Evolutionary conservation across 2,329 filamentous ascomycete genomes (phyloP).

Genomic region (Penicillium sp.): DNA sequence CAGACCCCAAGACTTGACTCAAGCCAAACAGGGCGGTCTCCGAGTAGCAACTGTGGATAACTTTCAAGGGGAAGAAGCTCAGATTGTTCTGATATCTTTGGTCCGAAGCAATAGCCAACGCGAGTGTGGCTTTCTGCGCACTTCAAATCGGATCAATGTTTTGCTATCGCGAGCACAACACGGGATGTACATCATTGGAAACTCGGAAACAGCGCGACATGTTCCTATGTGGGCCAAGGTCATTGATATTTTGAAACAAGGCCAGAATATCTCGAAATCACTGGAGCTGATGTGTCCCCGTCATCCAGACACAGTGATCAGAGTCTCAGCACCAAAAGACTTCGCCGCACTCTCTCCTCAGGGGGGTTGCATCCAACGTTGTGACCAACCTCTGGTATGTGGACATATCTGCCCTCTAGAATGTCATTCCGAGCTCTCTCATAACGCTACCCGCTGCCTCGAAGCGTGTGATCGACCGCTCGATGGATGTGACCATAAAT

Average conservation of each 20-base stretch:
- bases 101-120: slow-evolving; percentile 66
- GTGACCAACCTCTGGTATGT: slow-evolving; percentile 47
- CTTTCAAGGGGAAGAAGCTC: slow-evolving; percentile 76
- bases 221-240: slow-evolving; percentile 67
- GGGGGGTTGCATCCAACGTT: slow-evolving; percentile 60
- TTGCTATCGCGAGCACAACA: slow-evolving; percentile 66
- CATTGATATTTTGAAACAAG: slow-evolving; percentile 51
- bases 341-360: slow-evolving; percentile 60
- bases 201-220: slow-evolving; percentile 57
- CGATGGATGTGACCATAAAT: slow-evolving; percentile 45
- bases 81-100: slow-evolving; percentile 69
- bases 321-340: slow-evolving; percentile 57
- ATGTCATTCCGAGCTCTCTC: slow-evolving; percentile 49
- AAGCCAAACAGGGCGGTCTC: slow-evolving; percentile 44
- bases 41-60: slow-evolving; percentile 70
- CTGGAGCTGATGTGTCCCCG: slow-evolving; percentile 63
- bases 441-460: slow-evolving; percentile 43
- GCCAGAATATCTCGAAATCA: slow-evolving; percentile 50
- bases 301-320: slow-evolving; percentile 56
- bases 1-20: slow-evolving; percentile 15
- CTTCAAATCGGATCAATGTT: slow-evolving; percentile 69
- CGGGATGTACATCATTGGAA: slow-evolving; percentile 72
- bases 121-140: slow-evolving; percentile 66
- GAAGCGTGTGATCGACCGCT: slow-evolving; percentile 41
- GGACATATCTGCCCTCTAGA: slow-evolving; percentile 48